Percentiles rank a stretch among this genome's conserved stretches.
phyloP scores from a whole-genome alignment of 805 yeast species.

The Sugiyamaella valdiviana region DNA sequence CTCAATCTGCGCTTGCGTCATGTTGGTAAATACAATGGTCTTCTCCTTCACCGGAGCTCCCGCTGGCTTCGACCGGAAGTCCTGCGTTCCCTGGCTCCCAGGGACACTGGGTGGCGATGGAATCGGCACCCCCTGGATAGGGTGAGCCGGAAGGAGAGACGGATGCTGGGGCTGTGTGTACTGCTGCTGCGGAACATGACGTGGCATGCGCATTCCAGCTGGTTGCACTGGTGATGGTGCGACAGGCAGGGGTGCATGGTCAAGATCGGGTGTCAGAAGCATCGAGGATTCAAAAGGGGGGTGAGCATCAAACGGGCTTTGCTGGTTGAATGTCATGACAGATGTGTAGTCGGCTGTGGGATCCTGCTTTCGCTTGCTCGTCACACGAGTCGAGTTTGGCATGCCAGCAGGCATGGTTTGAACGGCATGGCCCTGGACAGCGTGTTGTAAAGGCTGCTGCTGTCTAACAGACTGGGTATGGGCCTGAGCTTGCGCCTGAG shows the following conservation, averaged over 20 bases:
- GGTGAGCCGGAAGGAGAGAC: not conserved
- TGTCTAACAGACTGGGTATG: no score
- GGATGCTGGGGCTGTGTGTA: not conserved
- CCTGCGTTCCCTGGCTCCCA: slow-evolving; percentile 1
- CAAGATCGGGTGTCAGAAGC: not conserved
- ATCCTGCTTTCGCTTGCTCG: not conserved
- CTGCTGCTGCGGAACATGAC: not conserved
- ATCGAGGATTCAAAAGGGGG: not conserved
- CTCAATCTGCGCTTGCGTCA: slow-evolving; percentile 10
- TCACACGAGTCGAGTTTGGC: not conserved
- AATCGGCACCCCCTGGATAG: not conserved
- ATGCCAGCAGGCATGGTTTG: no score
- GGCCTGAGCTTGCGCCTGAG: slow-evolving; percentile 2
- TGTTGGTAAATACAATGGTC: slow-evolving; percentile 8
- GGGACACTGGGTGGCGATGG: not conserved
- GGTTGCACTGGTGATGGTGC: not conserved
- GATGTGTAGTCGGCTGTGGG: not conserved
- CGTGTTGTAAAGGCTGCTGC: no score
- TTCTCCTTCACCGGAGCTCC: slow-evolving; percentile 2
- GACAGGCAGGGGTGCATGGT: not conserved
- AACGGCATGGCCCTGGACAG: no score
- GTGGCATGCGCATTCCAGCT: not conserved
- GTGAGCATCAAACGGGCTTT: not conserved
- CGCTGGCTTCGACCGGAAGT: not conserved
- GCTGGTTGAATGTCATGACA: not conserved